A percentile compares a stretch with the other conserved stretches of the same genome.
phyloP scores from a whole-genome alignment of 306 rosid genomes.

The Pterocarpus santalinus region DNA sequence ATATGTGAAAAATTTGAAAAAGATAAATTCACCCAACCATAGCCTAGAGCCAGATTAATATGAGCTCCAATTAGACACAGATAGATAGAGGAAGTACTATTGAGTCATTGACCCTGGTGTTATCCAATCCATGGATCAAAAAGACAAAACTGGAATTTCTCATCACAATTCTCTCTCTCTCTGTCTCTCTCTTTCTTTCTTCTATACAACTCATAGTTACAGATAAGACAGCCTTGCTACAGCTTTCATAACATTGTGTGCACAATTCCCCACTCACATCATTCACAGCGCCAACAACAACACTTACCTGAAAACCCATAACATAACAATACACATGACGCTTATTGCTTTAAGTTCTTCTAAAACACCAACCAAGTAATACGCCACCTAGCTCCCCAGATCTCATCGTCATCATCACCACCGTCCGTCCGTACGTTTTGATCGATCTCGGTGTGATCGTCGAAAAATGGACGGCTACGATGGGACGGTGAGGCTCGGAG shows the following conservation, averaged over 20 bases:
- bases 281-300: background rate
- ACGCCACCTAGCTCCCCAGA: background rate
- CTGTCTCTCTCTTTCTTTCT: background rate
- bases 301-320: background rate
- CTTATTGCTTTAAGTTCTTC: background rate
- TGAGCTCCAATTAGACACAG: no score
- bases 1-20: no score
- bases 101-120: background rate
- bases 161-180: background rate
- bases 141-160: background rate
- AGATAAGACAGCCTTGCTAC: conserved; percentile 11
- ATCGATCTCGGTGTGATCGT: background rate
- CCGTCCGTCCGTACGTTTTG: background rate
- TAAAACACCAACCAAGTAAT: background rate
- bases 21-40: no score
- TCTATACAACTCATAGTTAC: background rate
- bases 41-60: no score
- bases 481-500: conserved; percentile 84
- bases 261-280: conserved; percentile 1
- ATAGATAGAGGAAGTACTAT: background rate
- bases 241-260: background rate
- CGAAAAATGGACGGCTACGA: conserved; percentile 82
- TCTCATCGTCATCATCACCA: background rate
- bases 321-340: background rate
- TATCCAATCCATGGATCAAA: background rate